Base-by-base conservation (phyloP, 2,329 filamentous ascomycete genomes). In the Apiospora rasikravindrae region DNA sequence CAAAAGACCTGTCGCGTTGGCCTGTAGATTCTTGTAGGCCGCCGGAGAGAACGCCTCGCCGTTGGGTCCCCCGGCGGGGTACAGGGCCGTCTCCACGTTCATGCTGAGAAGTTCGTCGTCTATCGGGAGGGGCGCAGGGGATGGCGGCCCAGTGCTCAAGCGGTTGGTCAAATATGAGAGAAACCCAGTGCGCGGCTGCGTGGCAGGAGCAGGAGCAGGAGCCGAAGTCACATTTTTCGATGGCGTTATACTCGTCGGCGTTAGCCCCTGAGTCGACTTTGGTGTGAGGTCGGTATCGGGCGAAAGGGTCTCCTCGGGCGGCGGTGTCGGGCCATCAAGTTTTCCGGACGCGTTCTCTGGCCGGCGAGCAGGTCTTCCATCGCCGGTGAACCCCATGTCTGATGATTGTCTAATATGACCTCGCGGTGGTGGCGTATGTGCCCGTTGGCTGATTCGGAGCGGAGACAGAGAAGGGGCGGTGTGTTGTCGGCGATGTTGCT, bases 1-100 rank as follows among this genome's bases (percentile, higher is more conserved):
- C 33, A 92, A 78, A 5, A 91, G 80, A 4, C 88, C 87, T 5
- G 83, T 82, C 2, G 90, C 90, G 71, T 89, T 90, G 74, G 83
- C 80, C 72, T 89, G 88, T n/a, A 91, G 83, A 77, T 89, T 91
- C 78, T 89, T 90, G 81, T 87, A 92, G 13, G 87, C 86, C 0
- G 87, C 84, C 0, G 89, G 89, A 0, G 89, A 90, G 78, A 90
- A 89, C 1, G 86, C 77, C 53, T 89, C 86, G 49, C 83, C 80
- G 16, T 86, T 75, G 0, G 86, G 82, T 0, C 82, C 76, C 2
- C 83, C 82, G 0, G 80, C 74, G 0, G 89, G 88, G 73, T 87
- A 90, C 16, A 92, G 84, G 0, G 86, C 86, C 1, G 85, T 78
- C 44, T 88, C 85, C 51, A 92, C 84, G 76, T 91, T 85, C 68